These are phyloP conservation scores for Starmerella vitae DNA, from an alignment of 805 yeast species.

Conservation along the genomic window DNA sequence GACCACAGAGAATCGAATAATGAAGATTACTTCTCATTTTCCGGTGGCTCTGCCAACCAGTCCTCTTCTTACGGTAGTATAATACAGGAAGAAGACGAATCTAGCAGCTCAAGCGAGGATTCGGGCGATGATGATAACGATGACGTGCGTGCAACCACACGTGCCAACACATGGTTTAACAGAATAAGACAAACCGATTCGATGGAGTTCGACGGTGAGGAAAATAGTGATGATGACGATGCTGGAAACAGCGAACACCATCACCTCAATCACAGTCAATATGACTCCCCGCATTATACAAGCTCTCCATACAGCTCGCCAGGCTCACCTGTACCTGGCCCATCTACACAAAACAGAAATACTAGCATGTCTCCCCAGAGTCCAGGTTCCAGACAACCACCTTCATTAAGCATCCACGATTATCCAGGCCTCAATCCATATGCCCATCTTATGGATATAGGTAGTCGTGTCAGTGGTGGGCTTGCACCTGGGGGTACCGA, in stretches of 20 bases:
- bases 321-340: not conserved
- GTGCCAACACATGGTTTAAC: constrained; percentile 20
- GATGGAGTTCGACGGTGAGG: constrained; percentile 3
- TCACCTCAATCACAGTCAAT: not conserved
- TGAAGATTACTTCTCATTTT: constrained; percentile 13
- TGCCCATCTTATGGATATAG: constrained; percentile 22
- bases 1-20: constrained; percentile 1
- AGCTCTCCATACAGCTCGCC: too few relatives aligned
- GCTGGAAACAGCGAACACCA: constrained; percentile 4
- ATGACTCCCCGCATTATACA: too few relatives aligned
- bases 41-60: constrained; percentile 15
- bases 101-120: constrained; percentile 1
- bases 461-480: constrained; percentile 24
- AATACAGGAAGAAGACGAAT: not conserved
- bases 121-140: constrained; percentile 6
- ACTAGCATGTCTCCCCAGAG: not conserved
- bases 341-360: too few relatives aligned
- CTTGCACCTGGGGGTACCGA: constrained; percentile 26
- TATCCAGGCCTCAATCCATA: constrained; percentile 10
- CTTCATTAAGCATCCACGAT: not conserved
- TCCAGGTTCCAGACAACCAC: not conserved
- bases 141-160: constrained; percentile 16
- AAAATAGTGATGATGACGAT: constrained; percentile 5
- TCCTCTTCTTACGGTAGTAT: not conserved
- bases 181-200: constrained; percentile 12